Percentiles rank a stretch among this genome's conserved stretches.
Evolutionary conservation across 2,329 filamentous ascomycete genomes (phyloP).

Genomic region (Cordyceps javanica): DNA sequence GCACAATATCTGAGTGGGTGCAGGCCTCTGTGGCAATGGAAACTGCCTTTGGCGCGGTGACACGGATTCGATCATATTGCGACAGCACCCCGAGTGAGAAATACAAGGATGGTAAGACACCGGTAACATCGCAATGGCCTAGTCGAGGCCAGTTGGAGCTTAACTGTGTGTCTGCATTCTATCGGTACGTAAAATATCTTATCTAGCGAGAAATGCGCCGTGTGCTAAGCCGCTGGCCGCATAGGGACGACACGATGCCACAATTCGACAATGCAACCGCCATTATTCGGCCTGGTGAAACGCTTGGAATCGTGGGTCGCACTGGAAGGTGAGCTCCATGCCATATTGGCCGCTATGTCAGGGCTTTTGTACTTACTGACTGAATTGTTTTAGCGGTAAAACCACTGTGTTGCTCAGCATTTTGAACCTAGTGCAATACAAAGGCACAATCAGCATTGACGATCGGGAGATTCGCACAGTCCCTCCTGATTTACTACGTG

Average conservation of each 20-base stretch:
- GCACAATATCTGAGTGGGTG: background rate
- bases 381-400: background rate
- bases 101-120: background rate
- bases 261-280: background rate
- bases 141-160: background rate
- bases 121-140: background rate
- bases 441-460: conserved; percentile 6
- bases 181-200: background rate
- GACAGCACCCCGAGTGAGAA: background rate
- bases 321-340: background rate
- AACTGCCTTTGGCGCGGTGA: background rate
- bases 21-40: background rate
- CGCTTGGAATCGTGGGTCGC: background rate
- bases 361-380: background rate
- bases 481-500: background rate
- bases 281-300: conserved; percentile 1
- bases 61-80: background rate
- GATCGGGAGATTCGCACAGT: background rate
- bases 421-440: background rate
- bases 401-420: background rate
- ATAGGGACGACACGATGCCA: background rate
- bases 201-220: background rate
- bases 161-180: background rate
- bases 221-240: background rate
- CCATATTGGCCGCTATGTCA: background rate